These are phyloP conservation scores for Begonia loranthoides DNA, from an alignment of 306 rosid genomes.

Conservation along the genomic window DNA sequence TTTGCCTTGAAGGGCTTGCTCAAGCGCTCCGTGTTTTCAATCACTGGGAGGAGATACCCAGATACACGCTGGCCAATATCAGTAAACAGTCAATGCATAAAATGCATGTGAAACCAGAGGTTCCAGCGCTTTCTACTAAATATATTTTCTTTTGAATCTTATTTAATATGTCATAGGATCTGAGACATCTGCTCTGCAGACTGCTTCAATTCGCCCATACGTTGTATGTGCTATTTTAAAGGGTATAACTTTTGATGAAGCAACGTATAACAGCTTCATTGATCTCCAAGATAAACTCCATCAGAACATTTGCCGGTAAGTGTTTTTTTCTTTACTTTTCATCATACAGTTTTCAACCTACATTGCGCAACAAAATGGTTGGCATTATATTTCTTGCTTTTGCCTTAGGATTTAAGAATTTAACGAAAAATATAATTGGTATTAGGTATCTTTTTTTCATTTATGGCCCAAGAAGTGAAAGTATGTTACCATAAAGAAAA, in stretches of 20 bases:
- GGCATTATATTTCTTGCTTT: too few species aligned
- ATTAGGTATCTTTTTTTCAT: too few species aligned
- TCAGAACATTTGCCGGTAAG: slow-evolving; percentile 88
- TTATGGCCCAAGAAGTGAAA: too few species aligned
- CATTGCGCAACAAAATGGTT: too few species aligned
- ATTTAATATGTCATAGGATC: slow-evolving; percentile 4
- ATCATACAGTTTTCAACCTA: neutral
- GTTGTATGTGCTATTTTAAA: slow-evolving; percentile 82
- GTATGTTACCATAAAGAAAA: too few species aligned
- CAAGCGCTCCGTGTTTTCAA: slow-evolving; percentile 67
- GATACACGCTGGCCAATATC: slow-evolving; percentile 39
- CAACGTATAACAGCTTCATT: slow-evolving; percentile 75
- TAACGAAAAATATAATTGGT: too few species aligned
- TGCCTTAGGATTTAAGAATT: too few species aligned
- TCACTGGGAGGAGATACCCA: slow-evolving; percentile 40
- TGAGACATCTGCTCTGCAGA: slow-evolving; percentile 32
- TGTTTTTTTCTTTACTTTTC: slow-evolving; percentile 1
- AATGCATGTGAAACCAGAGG: slow-evolving; percentile 92
- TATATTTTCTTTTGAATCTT: neutral
- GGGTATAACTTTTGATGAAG: slow-evolving; percentile 59
- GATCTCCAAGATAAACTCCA: slow-evolving; percentile 97
- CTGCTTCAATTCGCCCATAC: slow-evolving; percentile 54
- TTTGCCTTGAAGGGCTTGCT: slow-evolving; percentile 89
- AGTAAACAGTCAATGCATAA: slow-evolving; percentile 48
- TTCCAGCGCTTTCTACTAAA: slow-evolving; percentile 9